Evolutionary conservation across 2,329 filamentous ascomycete species (phyloP).

Genomic region (Aspergillus candidus): DNA sequence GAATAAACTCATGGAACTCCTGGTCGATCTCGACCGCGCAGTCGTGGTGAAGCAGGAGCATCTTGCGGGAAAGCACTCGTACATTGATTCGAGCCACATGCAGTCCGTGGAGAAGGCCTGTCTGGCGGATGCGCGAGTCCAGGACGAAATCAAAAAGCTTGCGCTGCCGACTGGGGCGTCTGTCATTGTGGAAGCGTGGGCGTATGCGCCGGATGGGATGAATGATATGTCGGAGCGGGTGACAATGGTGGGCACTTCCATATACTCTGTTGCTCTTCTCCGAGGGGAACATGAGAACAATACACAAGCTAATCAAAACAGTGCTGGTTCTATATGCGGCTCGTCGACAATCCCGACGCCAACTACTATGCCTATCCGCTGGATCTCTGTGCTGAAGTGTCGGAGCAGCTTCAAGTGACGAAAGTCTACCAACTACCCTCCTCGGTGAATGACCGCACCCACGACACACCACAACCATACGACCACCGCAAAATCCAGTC

Average conservation of each 20-base stretch:
- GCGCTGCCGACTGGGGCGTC: slow-evolving; percentile 41
- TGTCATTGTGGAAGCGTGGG: slow-evolving; percentile 51
- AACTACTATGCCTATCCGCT: slow-evolving; percentile 56
- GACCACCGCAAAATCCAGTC: slow-evolving; percentile 19
- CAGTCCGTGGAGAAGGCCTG: slow-evolving; percentile 44
- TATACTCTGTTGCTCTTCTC: background rate
- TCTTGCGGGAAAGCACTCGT: slow-evolving; percentile 22
- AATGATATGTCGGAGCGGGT: slow-evolving; percentile 43
- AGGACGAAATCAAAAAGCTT: slow-evolving; percentile 35
- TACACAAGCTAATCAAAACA: background rate
- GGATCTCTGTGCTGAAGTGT: slow-evolving; percentile 49
- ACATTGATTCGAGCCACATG: slow-evolving; percentile 42
- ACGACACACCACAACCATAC: slow-evolving; percentile 31
- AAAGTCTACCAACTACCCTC: slow-evolving; percentile 47
- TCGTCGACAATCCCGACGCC: slow-evolving; percentile 41
- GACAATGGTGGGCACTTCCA: slow-evolving; percentile 40
- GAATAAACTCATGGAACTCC: slow-evolving; percentile 19
- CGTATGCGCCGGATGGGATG: slow-evolving; percentile 48
- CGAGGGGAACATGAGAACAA: too few species aligned
- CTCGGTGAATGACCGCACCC: slow-evolving; percentile 35
- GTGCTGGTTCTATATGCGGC: slow-evolving; percentile 36
- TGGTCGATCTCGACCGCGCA: slow-evolving; percentile 17
- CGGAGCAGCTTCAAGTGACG: slow-evolving; percentile 45
- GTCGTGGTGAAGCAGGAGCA: slow-evolving; percentile 11
- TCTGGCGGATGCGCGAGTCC: slow-evolving; percentile 38